Conservation (phyloP, 305 asterid genomes). For the Fraxinus nigra region DNA sequence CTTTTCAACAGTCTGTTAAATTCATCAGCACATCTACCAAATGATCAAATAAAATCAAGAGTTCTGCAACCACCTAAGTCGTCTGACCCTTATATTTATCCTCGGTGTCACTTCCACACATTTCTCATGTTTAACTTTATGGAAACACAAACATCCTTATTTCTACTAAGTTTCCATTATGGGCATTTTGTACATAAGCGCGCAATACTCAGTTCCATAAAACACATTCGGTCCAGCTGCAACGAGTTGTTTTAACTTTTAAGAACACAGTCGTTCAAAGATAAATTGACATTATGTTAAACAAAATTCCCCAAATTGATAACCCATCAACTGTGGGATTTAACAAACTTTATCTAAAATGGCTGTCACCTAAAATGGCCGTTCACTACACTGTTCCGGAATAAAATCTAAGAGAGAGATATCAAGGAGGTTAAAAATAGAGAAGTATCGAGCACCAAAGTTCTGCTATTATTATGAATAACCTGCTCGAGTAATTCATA, state of each 20-base stretch:
- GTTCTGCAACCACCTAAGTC: neutral
- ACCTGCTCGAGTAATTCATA: neutral
- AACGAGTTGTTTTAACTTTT: neutral
- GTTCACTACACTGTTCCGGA: neutral
- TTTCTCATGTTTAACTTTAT: neutral
- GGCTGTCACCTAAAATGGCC: neutral
- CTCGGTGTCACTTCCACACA: neutral
- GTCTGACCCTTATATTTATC: neutral
- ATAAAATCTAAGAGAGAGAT: neutral
- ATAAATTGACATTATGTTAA: neutral
- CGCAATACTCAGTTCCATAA: neutral
- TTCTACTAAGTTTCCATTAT: neutral
- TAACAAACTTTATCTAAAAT: neutral
- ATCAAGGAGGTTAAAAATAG: neutral
- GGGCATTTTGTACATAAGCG: neutral
- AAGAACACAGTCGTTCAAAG: neutral
- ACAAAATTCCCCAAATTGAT: neutral
- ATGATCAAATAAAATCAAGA: neutral
- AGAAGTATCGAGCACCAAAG: neutral
- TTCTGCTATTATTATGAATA: neutral
- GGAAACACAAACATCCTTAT: neutral
- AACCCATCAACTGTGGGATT: neutral
- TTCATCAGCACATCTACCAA: neutral
- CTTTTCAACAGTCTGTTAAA: neutral
- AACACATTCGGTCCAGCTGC: neutral